phyloP scores from a whole-genome alignment of 495 filamentous ascomycete genomes.

The Parathielavia appendiculata region DNA sequence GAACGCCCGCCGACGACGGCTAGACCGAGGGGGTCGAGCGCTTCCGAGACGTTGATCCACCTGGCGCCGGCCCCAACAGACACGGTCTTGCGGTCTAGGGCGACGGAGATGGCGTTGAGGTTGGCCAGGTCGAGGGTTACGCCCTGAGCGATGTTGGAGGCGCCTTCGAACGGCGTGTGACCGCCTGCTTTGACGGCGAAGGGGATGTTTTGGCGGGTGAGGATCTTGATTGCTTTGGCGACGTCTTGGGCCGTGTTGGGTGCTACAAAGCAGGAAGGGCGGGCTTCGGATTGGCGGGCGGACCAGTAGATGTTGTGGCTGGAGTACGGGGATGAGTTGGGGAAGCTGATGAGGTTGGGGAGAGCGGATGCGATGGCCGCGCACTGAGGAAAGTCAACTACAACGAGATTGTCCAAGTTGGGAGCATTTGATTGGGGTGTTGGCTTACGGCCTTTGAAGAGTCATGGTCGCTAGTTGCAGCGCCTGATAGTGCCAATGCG shows the following conservation, averaged over 20 bases:
- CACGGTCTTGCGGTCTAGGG: constrained; percentile 30
- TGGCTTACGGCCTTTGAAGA: background rate
- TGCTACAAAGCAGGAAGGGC: constrained; percentile 41
- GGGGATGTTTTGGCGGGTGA: constrained; percentile 31
- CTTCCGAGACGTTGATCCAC: constrained; percentile 53
- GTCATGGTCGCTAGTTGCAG: no score
- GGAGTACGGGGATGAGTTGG: constrained; percentile 19
- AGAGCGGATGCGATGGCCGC: constrained; percentile 14
- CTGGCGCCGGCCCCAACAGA: constrained; percentile 42
- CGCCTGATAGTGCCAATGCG: no score
- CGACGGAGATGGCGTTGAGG: constrained; percentile 40
- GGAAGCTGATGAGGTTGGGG: constrained; percentile 21
- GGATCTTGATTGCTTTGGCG: constrained; percentile 32
- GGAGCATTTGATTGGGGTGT: background rate
- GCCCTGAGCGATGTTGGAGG: constrained; percentile 44
- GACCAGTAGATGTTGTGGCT: constrained; percentile 46
- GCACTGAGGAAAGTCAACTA: constrained; percentile 12
- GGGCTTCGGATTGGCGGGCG: constrained; percentile 33
- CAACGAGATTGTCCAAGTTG: no score
- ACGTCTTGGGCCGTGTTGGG: constrained; percentile 37
- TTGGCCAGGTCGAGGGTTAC: constrained; percentile 51
- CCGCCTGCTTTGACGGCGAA: constrained; percentile 53
- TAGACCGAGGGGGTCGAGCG: constrained; percentile 42
- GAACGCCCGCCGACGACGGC: constrained; percentile 53
- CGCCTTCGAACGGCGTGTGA: constrained; percentile 47